Conservation (phyloP, 345 rosid species). For the Citrus cavaleriei region DNA sequence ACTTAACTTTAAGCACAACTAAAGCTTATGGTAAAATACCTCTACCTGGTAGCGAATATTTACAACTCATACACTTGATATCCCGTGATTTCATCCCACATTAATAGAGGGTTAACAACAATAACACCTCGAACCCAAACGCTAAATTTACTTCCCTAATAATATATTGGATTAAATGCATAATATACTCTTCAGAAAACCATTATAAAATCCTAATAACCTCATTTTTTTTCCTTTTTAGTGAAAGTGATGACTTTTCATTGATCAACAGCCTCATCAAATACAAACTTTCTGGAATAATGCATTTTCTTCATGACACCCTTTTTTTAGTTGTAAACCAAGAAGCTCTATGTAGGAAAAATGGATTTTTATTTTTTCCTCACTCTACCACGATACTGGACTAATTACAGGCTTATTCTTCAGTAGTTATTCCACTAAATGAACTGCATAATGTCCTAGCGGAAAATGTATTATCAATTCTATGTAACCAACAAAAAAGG, state of each 20-base stretch:
- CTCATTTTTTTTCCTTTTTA: too few relatives aligned
- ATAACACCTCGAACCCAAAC: too few relatives aligned
- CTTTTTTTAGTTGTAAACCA: neutral
- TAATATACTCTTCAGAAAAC: neutral
- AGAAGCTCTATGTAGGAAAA: neutral
- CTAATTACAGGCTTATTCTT: neutral
- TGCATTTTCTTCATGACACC: neutral
- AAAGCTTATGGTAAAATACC: too few relatives aligned
- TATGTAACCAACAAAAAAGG: neutral
- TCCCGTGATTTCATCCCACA: too few relatives aligned
- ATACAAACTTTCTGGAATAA: neutral
- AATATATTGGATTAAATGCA: too few relatives aligned
- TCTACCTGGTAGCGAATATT: too few relatives aligned
- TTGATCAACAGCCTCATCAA: neutral
- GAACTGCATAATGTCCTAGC: neutral
- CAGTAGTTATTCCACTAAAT: neutral
- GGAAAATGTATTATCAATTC: neutral
- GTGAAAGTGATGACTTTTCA: neutral
- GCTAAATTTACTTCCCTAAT: too few relatives aligned
- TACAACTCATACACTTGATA: too few relatives aligned
- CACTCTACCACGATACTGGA: neutral
- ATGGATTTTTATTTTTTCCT: neutral
- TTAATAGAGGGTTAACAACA: too few relatives aligned
- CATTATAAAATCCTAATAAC: neutral
- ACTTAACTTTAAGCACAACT: too few relatives aligned